A percentile compares a stretch with the other conserved stretches of the same genome.
Evolutionary conservation across 257 asterid genomes (phyloP).

Genomic region (Solanum microdontum): DNA sequence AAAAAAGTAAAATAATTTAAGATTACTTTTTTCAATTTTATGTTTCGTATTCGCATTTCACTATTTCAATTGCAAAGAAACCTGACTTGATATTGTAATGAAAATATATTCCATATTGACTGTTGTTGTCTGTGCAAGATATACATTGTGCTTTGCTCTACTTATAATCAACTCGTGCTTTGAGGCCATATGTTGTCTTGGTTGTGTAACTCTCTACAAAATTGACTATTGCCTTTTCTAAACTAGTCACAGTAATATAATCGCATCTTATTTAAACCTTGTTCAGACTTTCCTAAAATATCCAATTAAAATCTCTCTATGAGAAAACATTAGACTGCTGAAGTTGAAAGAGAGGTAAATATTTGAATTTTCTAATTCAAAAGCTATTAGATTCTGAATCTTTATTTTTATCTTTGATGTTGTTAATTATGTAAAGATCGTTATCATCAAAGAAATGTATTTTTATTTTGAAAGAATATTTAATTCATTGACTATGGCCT

Average conservation of each 20-base stretch:
- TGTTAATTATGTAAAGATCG: background rate
- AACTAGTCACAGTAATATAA: background rate
- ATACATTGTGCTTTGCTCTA: background rate
- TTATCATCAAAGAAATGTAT: background rate
- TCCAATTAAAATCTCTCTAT: background rate
- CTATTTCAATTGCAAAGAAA: no score
- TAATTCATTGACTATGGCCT: background rate
- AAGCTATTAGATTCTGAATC: background rate
- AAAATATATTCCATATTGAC: no score
- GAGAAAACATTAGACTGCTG: background rate
- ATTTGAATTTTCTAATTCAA: background rate
- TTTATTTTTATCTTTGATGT: background rate
- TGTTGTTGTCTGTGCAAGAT: background rate
- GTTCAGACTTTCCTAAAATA: background rate
- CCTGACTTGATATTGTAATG: no score
- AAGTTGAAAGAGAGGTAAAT: background rate
- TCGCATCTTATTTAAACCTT: background rate
- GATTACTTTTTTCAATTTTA: no score
- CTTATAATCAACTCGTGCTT: background rate
- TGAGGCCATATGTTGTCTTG: background rate
- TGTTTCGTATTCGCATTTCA: no score
- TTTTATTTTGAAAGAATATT: background rate
- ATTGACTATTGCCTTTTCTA: no score
- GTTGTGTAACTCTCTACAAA: background rate
- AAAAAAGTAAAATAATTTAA: no score